Base-by-base conservation (phyloP, 192 early-diverging fungal species). In the Backusella parvicylindrica region DNA sequence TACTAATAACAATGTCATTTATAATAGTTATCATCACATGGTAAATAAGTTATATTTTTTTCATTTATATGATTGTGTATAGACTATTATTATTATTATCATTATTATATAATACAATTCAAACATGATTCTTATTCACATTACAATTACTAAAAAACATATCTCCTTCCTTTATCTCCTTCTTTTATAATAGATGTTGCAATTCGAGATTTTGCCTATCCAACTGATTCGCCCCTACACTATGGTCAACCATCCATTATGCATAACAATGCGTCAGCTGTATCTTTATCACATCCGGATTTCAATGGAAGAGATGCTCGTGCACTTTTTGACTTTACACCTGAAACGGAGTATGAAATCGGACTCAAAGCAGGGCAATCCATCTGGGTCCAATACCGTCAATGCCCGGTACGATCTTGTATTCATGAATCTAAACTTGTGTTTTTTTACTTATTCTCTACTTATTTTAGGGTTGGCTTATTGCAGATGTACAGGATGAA, bases 281-380 rank as follows among this genome's bases (percentile, higher is more conserved):
- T 72, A 6, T 75, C 53, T 50, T 66, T 53, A 63, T 80, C 70
- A n/a, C 79, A 31, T 66, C 50, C 69, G 13, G 84, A 84, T 53
- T 84, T 84, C 53, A 83, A 79, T 9, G 79, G 85, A 15, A 75
- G 84, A 33, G 83, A 79, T 33, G 88, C 85, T 18, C 82, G 84
- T 41, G 93, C 89, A n/a, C 76, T 94, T 18, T 94, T 92, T 74
- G 91, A 94, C 71, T 94, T 94, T 85, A 84, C 84, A 50, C 90
- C 91, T 23, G 92, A 93, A 73, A 90, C 88, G 47, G 83, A 85
- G 18, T 87, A 82, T 15, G 93, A 94, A 82, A 81, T 92, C 64
- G 83, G 84, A 37, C 88, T 94, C 78, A 76, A 87, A 2, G 89
- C 89, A 47, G 87, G 88, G 21, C 89, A 94, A 71, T 73, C 82